Base-by-base conservation (phyloP, 306 rosid genomes). In the Cercis canadensis region DNA sequence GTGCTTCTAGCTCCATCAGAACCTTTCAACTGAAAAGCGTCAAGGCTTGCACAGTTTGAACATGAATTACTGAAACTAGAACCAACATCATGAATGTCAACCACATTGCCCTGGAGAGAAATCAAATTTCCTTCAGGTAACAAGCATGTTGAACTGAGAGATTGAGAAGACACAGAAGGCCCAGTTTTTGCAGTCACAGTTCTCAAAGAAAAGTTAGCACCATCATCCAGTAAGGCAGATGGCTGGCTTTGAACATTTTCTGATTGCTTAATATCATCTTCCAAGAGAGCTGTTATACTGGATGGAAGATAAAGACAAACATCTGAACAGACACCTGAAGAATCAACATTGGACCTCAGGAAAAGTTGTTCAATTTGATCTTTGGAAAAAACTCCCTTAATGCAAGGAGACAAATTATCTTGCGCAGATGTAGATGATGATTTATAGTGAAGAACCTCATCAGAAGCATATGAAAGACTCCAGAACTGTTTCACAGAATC, bases 121-220 rank as follows among this genome's bases (percentile, higher is more conserved):
- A 74, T 70, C 72, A 93, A 72, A 60, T 93, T 83, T 24, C 97
- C 97, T 75, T 81, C 88, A 5, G 97, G 96, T 83, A 85, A 83
- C 78, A 86, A 55, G 75, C 76, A 49, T 67, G 67, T 80, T 50
- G 82, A 75, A 75, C 73, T 73, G 59, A 34, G 57, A 59, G 74
- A 34, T 11, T 62, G 68, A 51, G 78, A 73, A 55, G 61, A 77
- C 57, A 53, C 55, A 29, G 44, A 36, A 79, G 65, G 49, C 32
- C 6, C 58, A 64, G 67, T 43, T 31, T 52, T 45, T 15, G 29
- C 67, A 67, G 77, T 41, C 59, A 66, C 62, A 19, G 52, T 36
- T 65, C 73, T 54, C 19, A 61, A 41, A 74, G 77, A 71, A 65
- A 43, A 55, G 16, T 80, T 71, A 55, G 77, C 51, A 51, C 53